phyloP scores from a whole-genome alignment of 73 alveolate species.

The Stentor coeruleus region DNA sequence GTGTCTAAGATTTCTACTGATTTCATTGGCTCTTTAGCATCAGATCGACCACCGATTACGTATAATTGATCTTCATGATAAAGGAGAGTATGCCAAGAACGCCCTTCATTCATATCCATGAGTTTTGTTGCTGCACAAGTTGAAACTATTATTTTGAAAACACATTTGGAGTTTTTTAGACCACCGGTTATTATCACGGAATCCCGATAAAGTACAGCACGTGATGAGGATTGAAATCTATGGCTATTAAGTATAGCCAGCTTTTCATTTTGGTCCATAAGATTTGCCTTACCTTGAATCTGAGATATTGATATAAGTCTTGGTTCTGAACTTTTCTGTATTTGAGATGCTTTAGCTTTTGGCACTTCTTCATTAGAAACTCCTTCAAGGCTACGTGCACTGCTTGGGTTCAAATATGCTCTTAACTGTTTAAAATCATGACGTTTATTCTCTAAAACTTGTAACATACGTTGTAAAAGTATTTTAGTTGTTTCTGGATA shows the following conservation, averaged over 20 bases:
- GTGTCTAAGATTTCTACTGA: neutral
- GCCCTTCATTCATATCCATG: neutral
- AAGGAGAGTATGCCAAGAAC: slow-evolving; percentile 3
- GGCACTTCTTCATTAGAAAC: neutral
- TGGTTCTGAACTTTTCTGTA: neutral
- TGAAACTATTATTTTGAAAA: neutral
- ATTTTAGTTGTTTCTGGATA: neutral
- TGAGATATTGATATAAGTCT: neutral
- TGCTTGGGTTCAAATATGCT: neutral
- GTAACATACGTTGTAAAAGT: neutral
- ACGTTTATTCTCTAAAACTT: slow-evolving; percentile 2
- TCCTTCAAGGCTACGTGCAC: neutral
- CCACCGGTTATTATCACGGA: neutral
- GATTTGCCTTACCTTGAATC: slow-evolving; percentile 1
- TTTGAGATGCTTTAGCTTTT: neutral
- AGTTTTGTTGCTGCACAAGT: neutral
- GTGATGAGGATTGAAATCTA: neutral
- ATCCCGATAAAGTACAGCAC: neutral
- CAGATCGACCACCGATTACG: slow-evolving; percentile 14
- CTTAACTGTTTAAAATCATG: neutral
- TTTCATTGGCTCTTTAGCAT: neutral
- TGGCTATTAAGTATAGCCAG: neutral
- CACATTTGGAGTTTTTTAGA: neutral
- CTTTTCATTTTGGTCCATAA: neutral
- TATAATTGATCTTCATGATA: neutral